Conservation (phyloP, 345 rosid genomes). For the Pseudoturritis turrita region DNA sequence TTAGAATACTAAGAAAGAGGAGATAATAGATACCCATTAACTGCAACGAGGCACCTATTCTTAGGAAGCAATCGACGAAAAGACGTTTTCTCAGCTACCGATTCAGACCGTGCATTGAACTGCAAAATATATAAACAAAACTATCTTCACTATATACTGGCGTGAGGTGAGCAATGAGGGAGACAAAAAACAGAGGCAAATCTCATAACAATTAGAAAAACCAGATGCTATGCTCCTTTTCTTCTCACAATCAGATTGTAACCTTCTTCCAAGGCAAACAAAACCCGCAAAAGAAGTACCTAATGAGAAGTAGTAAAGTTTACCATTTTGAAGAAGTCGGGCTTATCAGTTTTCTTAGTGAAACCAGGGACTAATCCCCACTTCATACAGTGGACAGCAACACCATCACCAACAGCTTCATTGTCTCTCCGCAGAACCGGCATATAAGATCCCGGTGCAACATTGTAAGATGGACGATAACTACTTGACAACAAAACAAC, state of each 20-base stretch:
- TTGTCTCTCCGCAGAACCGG: conserved; percentile 65
- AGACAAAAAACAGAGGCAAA: background rate
- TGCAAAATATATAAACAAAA: conserved; percentile 18
- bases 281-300: background rate
- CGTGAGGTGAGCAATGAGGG: background rate
- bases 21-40: conserved; percentile 64
- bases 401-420: conserved; percentile 37
- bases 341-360: conserved; percentile 71
- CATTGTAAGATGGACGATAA: conserved; percentile 77
- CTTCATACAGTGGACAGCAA: conserved; percentile 69
- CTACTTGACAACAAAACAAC: conserved; percentile 29
- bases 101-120: conserved; percentile 97
- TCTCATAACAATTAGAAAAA: background rate
- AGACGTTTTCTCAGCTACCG: conserved; percentile 73
- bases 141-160: background rate
- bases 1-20: background rate
- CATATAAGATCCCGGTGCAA: conserved; percentile 64
- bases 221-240: background rate
- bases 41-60: conserved; percentile 68
- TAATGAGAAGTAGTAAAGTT: background rate
- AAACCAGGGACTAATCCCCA: conserved; percentile 92
- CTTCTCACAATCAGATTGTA: too few relatives aligned
- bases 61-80: conserved; percentile 86
- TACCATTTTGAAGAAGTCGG: conserved; percentile 88
- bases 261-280: background rate